Evolutionary conservation across 192 early-diverging fungal species (phyloP).

Genomic region (Thamnidium elegans): DNA sequence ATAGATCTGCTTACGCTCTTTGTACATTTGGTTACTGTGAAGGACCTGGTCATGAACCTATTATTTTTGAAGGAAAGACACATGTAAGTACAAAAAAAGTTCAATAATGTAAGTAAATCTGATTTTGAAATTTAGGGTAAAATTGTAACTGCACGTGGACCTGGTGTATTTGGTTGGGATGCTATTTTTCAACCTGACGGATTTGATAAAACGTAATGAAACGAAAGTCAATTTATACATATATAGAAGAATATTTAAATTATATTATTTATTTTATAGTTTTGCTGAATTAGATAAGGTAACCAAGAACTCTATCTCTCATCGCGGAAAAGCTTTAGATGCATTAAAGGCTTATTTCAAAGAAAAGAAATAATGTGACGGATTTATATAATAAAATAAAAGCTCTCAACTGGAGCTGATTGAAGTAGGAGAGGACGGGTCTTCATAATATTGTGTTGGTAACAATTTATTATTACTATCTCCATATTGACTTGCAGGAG

Average conservation of each 20-base stretch:
- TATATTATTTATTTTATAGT: constrained; percentile 37
- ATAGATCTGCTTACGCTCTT: constrained; percentile 82
- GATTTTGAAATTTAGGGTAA: constrained; percentile 45
- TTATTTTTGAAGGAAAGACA: constrained; percentile 85
- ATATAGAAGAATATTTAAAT: not conserved
- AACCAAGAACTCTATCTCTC: constrained; percentile 89
- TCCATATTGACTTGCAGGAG: too few species aligned
- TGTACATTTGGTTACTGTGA: constrained; percentile 90
- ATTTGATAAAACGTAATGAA: constrained; percentile 53
- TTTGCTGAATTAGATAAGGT: constrained; percentile 88
- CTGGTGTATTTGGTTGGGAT: constrained; percentile 93
- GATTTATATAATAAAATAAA: too few species aligned
- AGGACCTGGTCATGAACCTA: constrained; percentile 77
- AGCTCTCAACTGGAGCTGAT: too few species aligned
- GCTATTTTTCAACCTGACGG: constrained; percentile 89
- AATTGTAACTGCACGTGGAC: constrained; percentile 86
- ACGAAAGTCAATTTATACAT: not conserved
- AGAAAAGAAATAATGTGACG: not conserved
- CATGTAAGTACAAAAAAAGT: constrained; percentile 33
- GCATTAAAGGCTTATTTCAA: constrained; percentile 60
- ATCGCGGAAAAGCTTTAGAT: constrained; percentile 76
- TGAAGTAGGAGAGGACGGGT: too few species aligned
- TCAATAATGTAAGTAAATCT: constrained; percentile 1
- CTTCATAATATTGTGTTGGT: too few species aligned
- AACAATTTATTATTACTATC: too few species aligned